phyloP scores from a whole-genome alignment of 805 yeast genomes.

The Kluyveromyces aestuarii region DNA sequence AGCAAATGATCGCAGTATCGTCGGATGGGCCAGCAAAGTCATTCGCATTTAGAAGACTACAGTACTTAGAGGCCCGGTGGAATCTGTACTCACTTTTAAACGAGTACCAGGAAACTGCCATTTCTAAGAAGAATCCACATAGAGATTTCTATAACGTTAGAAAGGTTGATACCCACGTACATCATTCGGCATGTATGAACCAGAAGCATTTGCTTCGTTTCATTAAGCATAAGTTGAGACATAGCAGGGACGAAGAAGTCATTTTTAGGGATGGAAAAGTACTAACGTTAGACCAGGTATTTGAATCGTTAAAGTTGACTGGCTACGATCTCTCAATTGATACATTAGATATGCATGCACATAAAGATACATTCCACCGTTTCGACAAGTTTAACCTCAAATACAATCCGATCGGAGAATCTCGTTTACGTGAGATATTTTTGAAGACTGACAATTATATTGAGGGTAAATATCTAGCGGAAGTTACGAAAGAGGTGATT shows the following conservation, averaged over 20 bases:
- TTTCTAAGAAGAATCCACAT: conserved; percentile 88
- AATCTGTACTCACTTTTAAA: conserved; percentile 78
- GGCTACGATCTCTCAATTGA: conserved; percentile 95
- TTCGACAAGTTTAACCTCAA: conserved; percentile 95
- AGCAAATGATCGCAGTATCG: conserved; percentile 59
- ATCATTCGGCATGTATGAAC: conserved; percentile 98
- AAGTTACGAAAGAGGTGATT: conserved; percentile 86
- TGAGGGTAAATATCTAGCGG: conserved; percentile 83
- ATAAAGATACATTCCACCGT: conserved; percentile 94
- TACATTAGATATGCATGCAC: conserved; percentile 99
- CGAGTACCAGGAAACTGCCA: conserved; percentile 87
- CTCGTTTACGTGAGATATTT: conserved; percentile 92
- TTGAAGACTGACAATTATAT: conserved; percentile 91
- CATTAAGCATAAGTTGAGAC: conserved; percentile 89
- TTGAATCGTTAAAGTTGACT: conserved; percentile 78
- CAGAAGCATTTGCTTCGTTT: conserved; percentile 92
- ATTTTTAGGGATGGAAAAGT: conserved; percentile 88
- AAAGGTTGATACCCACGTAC: conserved; percentile 75
- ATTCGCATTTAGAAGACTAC: conserved; percentile 88
- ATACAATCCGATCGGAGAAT: conserved; percentile 97
- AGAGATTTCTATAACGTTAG: conserved; percentile 52
- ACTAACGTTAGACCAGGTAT: conserved; percentile 80
- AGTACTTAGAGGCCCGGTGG: conserved; percentile 95
- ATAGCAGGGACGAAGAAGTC: conserved; percentile 78
- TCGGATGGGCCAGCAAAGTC: conserved; percentile 96